Conservation (phyloP, 139 green algal genomes). For the Chlamydomonas sphaeroides region DNA sequence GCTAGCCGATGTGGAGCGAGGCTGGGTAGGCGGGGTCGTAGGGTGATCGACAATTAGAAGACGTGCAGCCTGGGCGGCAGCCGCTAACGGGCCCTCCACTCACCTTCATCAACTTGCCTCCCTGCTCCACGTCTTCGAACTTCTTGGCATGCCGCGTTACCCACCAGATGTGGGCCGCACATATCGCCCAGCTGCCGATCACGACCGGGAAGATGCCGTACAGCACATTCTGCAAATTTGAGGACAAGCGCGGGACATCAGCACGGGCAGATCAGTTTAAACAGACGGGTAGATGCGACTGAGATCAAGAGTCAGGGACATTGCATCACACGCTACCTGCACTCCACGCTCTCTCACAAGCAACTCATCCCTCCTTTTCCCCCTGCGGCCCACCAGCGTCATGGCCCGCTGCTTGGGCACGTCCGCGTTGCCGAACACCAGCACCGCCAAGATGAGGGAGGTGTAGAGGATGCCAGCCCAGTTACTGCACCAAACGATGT, state of each 20-base stretch:
- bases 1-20: background rate
- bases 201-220: conserved; percentile 44
- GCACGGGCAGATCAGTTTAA: no score
- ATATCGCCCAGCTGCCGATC: background rate
- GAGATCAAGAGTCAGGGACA: background rate
- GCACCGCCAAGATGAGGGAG: background rate
- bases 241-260: no score
- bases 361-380: background rate
- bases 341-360: no score
- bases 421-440: background rate
- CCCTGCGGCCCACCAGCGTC: background rate
- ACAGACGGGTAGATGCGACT: no score
- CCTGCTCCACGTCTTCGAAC: conserved; percentile 3
- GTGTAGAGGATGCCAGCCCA: conserved; percentile 14
- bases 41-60: background rate
- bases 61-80: background rate
- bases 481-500: background rate
- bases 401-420: background rate
- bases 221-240: conserved; percentile 50
- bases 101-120: background rate
- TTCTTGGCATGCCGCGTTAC: background rate
- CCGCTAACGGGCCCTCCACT: background rate
- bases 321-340: no score
- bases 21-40: no score
- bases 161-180: conserved; percentile 12